phyloP scores from a whole-genome alignment of 1,139 yeast genomes.

The Trichomonascaceae sp. region DNA sequence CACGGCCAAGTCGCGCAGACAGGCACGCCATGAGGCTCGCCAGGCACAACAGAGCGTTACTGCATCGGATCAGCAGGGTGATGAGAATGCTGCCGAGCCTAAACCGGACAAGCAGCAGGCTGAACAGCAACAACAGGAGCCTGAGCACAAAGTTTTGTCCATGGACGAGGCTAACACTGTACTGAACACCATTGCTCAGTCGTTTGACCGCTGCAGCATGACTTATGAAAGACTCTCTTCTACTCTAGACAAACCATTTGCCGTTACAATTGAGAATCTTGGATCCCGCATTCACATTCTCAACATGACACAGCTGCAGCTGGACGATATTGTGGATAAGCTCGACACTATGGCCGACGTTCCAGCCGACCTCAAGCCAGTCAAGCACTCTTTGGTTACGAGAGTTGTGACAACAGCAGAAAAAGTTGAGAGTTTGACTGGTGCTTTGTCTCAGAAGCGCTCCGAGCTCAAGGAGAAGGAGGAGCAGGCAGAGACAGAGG shows the following conservation, averaged over 20 bases:
- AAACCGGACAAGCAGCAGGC: too few species aligned
- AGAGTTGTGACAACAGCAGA: background rate
- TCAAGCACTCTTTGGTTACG: background rate
- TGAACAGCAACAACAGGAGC: too few species aligned
- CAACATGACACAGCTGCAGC: background rate
- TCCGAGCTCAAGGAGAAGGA: background rate
- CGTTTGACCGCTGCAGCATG: background rate
- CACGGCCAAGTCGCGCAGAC: too few species aligned
- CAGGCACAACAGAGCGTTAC: too few species aligned
- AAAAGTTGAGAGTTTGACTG: background rate
- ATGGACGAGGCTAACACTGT: background rate
- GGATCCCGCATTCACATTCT: background rate
- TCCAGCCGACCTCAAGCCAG: background rate
- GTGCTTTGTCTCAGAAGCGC: background rate
- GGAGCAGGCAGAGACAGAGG: background rate
- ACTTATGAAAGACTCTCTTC: background rate
- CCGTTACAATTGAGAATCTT: background rate
- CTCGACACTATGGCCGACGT: background rate
- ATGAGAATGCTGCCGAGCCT: too few species aligned
- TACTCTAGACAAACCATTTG: background rate
- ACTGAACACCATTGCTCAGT: background rate
- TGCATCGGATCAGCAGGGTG: too few species aligned
- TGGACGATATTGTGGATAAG: background rate
- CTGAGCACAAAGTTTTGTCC: too few species aligned
- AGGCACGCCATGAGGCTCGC: too few species aligned